A percentile compares a stretch with the other conserved stretches of the same genome.
phyloP scores from a whole-genome alignment of 768 basidiomycete genomes.

The Auricularia auricula-judae region DNA sequence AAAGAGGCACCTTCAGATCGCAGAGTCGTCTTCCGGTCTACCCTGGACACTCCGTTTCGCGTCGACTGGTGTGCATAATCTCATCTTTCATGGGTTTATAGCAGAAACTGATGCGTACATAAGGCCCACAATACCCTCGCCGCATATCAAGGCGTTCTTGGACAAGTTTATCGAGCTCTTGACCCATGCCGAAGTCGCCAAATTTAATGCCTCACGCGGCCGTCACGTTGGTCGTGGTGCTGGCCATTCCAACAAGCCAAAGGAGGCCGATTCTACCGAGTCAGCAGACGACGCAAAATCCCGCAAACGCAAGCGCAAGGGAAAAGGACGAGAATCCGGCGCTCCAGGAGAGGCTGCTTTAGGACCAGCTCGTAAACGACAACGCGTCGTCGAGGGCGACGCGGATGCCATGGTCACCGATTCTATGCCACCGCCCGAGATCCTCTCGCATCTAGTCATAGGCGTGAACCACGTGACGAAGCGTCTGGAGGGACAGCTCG shows the following conservation, averaged over 20 bases:
- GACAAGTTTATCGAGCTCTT: background rate
- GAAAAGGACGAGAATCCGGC: background rate
- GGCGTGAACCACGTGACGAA: slow-evolving; percentile 81
- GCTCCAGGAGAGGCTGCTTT: background rate
- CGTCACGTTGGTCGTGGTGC: background rate
- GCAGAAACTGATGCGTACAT: background rate
- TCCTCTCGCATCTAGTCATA: slow-evolving; percentile 39
- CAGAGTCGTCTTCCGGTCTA: background rate
- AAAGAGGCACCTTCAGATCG: background rate
- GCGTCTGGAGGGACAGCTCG: slow-evolving; percentile 50
- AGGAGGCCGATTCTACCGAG: background rate
- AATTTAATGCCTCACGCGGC: background rate
- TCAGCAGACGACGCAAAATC: background rate
- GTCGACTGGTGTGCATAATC: background rate
- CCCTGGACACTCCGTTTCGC: background rate
- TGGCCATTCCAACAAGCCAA: background rate
- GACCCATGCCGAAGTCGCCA: background rate
- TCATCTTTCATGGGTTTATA: background rate
- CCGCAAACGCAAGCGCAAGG: background rate
- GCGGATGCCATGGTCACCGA: background rate
- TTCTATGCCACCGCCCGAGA: slow-evolving; percentile 20
- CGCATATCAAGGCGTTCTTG: background rate
- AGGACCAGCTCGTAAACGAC: background rate
- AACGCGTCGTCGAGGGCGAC: background rate
- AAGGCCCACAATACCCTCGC: background rate